These are phyloP conservation scores for Suhomyces terraborum DNA, from an alignment of 1,139 yeast species.

Conservation along the genomic window DNA sequence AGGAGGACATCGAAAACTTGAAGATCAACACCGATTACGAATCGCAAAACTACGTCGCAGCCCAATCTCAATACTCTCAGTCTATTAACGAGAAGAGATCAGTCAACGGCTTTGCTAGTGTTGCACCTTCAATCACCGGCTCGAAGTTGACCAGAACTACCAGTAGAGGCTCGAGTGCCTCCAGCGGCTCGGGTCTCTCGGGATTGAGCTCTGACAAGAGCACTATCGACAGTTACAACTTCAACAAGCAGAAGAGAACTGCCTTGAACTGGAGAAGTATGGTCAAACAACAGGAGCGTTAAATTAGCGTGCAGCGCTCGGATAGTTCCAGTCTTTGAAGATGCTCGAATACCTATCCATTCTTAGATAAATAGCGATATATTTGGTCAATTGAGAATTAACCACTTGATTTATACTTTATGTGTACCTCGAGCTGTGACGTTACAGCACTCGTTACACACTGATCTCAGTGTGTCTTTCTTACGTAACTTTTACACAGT, in stretches of 20 bases:
- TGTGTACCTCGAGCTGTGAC: too few species aligned
- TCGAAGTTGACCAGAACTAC: conserved; percentile 34
- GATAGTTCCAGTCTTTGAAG: not conserved
- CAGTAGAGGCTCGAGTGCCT: conserved; percentile 35
- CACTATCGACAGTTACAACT: conserved; percentile 18
- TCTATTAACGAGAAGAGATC: conserved; percentile 24
- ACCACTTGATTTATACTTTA: too few species aligned
- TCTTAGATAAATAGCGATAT: too few species aligned
- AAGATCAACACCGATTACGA: conserved; percentile 40
- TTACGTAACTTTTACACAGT: too few species aligned
- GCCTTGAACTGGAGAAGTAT: conserved; percentile 50
- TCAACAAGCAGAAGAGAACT: conserved; percentile 39
- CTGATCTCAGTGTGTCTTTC: too few species aligned
- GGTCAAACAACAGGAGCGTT: conserved; percentile 11
- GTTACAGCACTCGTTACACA: too few species aligned
- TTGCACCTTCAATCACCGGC: conserved; percentile 21
- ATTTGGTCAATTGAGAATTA: not conserved
- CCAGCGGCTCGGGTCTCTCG: conserved; percentile 32
- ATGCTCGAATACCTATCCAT: not conserved
- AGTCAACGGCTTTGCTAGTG: conserved; percentile 17
- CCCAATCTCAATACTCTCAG: conserved; percentile 21
- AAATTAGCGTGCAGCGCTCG: not conserved
- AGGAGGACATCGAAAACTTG: conserved; percentile 56
- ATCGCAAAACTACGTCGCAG: conserved; percentile 28
- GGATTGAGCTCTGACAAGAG: conserved; percentile 28